phyloP scores from a whole-genome alignment of 1,284 basidiomycete species.

The Tilletia indica region DNA sequence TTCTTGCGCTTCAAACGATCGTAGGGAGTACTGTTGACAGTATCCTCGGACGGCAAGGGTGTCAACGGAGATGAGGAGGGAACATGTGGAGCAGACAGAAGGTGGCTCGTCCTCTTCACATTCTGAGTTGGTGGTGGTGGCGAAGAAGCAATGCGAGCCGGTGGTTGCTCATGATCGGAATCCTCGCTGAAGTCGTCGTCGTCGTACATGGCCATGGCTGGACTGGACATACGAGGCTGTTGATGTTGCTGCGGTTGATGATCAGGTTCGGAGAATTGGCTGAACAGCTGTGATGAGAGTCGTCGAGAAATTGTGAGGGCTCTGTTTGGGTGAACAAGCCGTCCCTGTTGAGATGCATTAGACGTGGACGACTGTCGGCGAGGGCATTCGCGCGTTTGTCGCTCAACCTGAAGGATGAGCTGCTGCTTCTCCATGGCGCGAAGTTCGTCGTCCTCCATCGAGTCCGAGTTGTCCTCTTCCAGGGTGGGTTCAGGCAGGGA shows the following conservation, averaged over 20 bases:
- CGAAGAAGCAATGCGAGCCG: too few species aligned
- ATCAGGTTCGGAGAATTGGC: background rate
- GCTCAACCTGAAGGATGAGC: constrained; percentile 15
- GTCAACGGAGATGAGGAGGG: background rate
- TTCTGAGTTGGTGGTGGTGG: too few species aligned
- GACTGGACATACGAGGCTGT: too few species aligned
- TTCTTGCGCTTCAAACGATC: background rate
- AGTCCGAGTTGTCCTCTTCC: background rate
- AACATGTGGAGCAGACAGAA: too few species aligned
- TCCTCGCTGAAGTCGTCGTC: background rate
- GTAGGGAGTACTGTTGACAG: background rate
- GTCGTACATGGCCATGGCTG: too few species aligned
- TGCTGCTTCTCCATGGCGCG: constrained; percentile 16
- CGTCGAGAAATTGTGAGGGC: constrained; percentile 4
- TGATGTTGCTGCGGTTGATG: background rate
- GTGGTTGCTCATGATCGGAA: background rate
- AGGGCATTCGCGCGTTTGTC: constrained; percentile 13
- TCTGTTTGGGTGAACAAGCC: constrained; percentile 17
- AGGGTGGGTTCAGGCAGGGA: background rate
- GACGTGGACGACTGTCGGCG: background rate
- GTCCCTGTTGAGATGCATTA: constrained; percentile 1
- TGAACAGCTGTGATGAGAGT: constrained; percentile 4
- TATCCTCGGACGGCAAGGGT: too few species aligned
- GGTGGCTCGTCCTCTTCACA: too few species aligned
- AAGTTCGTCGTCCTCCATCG: background rate